These are phyloP conservation scores for Auriculariales sp. DNA, from an alignment of 768 basidiomycete genomes.

Conservation along the genomic window DNA sequence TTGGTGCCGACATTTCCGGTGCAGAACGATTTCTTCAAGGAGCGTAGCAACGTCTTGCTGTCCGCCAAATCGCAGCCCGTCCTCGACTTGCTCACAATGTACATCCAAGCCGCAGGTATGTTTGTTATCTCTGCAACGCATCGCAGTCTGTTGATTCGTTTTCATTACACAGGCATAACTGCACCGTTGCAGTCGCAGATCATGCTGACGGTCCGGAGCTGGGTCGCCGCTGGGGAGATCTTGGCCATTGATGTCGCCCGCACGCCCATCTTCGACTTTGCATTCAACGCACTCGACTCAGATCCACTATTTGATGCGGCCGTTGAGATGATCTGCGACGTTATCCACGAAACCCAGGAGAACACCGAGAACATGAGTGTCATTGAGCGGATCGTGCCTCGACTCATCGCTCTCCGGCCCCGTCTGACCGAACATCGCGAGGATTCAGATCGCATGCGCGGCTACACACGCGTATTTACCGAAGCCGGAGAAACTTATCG, in stretches of 20 bases:
- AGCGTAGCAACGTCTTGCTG: conserved; percentile 44
- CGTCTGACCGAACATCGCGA: conserved; percentile 45
- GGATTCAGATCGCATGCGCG: conserved; percentile 79
- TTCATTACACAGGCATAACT: conserved; percentile 56
- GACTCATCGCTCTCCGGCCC: conserved; percentile 60
- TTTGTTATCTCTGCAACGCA: conserved; percentile 2
- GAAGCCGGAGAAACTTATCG: conserved; percentile 97
- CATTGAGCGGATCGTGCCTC: conserved; percentile 78
- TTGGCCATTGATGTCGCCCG: conserved; percentile 44
- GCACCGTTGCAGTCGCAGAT: conserved; percentile 61
- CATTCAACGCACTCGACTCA: conserved; percentile 71
- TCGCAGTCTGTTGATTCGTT: not conserved
- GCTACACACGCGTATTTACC: conserved; percentile 83
- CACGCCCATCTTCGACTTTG: conserved; percentile 65
- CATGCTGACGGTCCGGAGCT: conserved; percentile 72
- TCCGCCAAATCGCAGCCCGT: conserved; percentile 57
- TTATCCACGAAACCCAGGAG: conserved; percentile 98
- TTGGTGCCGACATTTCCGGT: not conserved
- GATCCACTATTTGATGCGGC: conserved; percentile 88
- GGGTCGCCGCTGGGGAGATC: conserved; percentile 83
- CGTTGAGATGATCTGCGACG: conserved; percentile 81
- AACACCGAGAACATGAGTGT: conserved; percentile 84
- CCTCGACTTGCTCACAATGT: conserved; percentile 69
- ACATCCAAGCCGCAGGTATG: conserved; percentile 77
- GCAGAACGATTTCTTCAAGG: conserved; percentile 59